A percentile compares a stretch with the other conserved stretches of the same genome.
Conservation (phyloP, 768 basidiomycete genomes). For the Termitomyces sp. region DNA sequence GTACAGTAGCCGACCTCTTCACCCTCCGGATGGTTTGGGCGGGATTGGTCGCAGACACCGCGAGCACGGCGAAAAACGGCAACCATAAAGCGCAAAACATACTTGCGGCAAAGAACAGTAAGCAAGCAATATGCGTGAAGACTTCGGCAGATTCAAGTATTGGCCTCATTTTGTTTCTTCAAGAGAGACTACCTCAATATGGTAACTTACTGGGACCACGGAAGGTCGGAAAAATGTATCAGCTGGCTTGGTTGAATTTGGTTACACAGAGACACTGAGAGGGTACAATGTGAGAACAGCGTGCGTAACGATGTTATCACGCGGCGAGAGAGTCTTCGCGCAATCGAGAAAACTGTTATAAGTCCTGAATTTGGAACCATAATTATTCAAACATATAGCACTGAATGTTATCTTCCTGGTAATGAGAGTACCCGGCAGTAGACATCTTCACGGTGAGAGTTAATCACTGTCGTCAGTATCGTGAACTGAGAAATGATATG, state of each 20-base stretch:
- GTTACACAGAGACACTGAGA: neutral
- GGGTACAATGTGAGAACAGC: no score
- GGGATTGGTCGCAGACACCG: slow-evolving; percentile 28
- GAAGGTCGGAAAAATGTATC: neutral
- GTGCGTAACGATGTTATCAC: no score
- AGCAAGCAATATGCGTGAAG: slow-evolving; percentile 6
- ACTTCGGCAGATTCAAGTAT: slow-evolving; percentile 10
- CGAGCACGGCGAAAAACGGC: slow-evolving; percentile 24
- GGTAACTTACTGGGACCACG: neutral
- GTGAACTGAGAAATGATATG: no score
- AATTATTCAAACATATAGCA: no score
- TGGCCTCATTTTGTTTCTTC: slow-evolving; percentile 5
- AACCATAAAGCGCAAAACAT: slow-evolving; percentile 30
- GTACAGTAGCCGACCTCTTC: slow-evolving; percentile 19
- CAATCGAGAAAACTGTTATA: no score
- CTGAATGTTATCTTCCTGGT: no score
- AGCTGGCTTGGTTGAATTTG: slow-evolving; percentile 2
- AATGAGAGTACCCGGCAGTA: no score
- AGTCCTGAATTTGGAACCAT: no score
- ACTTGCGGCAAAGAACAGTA: slow-evolving; percentile 19
- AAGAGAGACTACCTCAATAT: neutral
- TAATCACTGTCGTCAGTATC: no score
- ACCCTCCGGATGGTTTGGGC: slow-evolving; percentile 21
- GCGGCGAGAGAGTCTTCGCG: no score
- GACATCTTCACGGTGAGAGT: no score